Evolutionary conservation across 1,284 basidiomycete genomes (phyloP), one percentile per base, ranked within the genome.

Genomic region (Pseudozyma sp.): DNA sequence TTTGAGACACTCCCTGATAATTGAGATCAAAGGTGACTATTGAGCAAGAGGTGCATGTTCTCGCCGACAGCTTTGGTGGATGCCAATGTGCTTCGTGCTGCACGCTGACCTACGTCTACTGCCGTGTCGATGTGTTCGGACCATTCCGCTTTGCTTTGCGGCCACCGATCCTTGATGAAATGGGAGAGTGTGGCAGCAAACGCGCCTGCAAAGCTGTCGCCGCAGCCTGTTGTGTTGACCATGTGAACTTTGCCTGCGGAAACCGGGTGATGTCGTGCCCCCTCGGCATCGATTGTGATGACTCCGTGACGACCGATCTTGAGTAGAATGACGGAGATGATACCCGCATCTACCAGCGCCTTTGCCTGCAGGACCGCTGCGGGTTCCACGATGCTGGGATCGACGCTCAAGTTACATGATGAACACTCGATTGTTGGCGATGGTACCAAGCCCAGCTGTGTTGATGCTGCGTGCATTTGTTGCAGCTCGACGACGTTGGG

Each of bases 151-250:
- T 7, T 29, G 16, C 16, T 16, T 5, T 14, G n/a, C 7, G 19
- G 6, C 33, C 7, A n/a, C n/a, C n/a, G 46, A 1, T 19, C n/a
- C 29, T 16, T n/a, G 8, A 62, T 57, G 4, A 64, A 30, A 33
- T 58, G 56, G 7, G 45, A 68, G 11, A 74, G 52, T 13, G 49
- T 59, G 4, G 77, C 81, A 7, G 77, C 50, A 37, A 84, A 64
- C 5, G 73, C 77, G 6, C 81, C 81, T 16, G 75, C 77, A 43
- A 83, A 83, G 19, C 79, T 78, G 58, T 84, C 82, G n/a, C 82
- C 82, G 24, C 80, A 81, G 1, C 82, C 82, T 0, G 82, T 83
- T 2, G 78, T 81, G 57, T 79, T 84, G 44, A 75, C 57, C 1
- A 71, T 37, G 2, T 50, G 3, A 4, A 61, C 43, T 35, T 54